Conservation (phyloP, 2,329 filamentous ascomycete genomes). For the Fusarium floridanum region DNA sequence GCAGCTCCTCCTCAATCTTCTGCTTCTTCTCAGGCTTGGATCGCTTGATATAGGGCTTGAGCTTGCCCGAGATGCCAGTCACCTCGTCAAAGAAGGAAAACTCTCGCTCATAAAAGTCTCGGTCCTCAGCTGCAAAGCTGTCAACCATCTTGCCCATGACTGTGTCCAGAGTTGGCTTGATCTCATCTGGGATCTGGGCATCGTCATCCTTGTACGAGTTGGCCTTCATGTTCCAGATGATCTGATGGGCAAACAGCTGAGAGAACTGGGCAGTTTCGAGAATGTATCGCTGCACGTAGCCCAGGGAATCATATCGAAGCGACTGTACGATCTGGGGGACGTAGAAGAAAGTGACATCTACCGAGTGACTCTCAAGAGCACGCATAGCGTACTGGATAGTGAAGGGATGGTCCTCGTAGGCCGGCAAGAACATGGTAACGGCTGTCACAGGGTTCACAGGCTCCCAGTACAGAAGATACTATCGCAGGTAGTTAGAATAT, state of each 20-base stretch:
- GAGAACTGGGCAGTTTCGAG: constrained; percentile 97
- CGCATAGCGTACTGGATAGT: constrained; percentile 97
- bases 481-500: constrained; percentile 41
- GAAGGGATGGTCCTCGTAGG: constrained; percentile 91
- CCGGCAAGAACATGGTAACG: constrained; percentile 91
- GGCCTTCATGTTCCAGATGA: constrained; percentile 99
- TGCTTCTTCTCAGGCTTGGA: constrained; percentile 98
- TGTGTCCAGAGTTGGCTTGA: constrained; percentile 93
- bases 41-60: constrained; percentile 92
- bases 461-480: constrained; percentile 94
- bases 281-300: constrained; percentile 97
- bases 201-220: constrained; percentile 99
- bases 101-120: constrained; percentile 90
- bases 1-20: constrained; percentile 98
- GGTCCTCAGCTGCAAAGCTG: constrained; percentile 84
- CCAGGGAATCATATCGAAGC: constrained; percentile 90
- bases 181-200: constrained; percentile 85
- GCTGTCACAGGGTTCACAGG: constrained; percentile 94
- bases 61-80: constrained; percentile 92
- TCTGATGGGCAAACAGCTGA: constrained; percentile 98
- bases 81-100: constrained; percentile 99
- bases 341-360: constrained; percentile 99
- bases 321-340: constrained; percentile 98
- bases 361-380: constrained; percentile 90
- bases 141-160: constrained; percentile 88